Base-by-base conservation (phyloP, 768 basidiomycete species). In the Rhodotorula paludigena region DNA sequence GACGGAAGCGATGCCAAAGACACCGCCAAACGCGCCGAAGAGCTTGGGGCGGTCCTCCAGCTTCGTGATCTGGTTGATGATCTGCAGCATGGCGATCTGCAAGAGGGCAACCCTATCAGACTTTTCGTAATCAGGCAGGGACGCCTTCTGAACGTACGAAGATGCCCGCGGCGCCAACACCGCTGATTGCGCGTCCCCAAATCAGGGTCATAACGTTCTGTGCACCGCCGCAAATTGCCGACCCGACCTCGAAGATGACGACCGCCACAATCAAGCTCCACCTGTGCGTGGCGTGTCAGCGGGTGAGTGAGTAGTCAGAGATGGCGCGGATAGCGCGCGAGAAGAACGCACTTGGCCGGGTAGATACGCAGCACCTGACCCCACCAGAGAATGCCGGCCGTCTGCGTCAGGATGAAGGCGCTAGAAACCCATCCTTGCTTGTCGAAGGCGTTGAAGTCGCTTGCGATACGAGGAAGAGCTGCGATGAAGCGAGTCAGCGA, bases 161-260 rank as follows among this genome's bases (percentile, higher is more conserved):
- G 52, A 80, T 77, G 42, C 81, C 82, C 30, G 41, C 79, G 1
- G 80, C 82, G 4, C 82, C 83, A 5, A 82, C 64, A 18, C 83
- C 83, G 5, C 80, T 77, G 44, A 84, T 71, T 0, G 82, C 82
- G 25, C 83, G 76, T 18, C 83, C 83, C 55, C 82, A 75, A 55
- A 81, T 80, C 33, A 81, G 69, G 14, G 75, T 64, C 45, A 72
- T 64, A 32, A 79, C 74, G 38, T 58, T 69, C 1, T 76, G 75
- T 0, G 78, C 75, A 1, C 79, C 77, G 38, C 80, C 83, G 71
- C 82, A 83, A 45, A 82, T 70, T 25, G 80, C 68, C 2, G 79
- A 80, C 6, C 83, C 83, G 30, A 83, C 66, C 68, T 83, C 82
- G 71, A 83, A 82, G 59, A 82, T 68, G 73, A 73, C 61, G 59